These are phyloP conservation scores for Schizophyllum amplum DNA, from an alignment of 1,284 basidiomycete genomes.

Conservation along the genomic window DNA sequence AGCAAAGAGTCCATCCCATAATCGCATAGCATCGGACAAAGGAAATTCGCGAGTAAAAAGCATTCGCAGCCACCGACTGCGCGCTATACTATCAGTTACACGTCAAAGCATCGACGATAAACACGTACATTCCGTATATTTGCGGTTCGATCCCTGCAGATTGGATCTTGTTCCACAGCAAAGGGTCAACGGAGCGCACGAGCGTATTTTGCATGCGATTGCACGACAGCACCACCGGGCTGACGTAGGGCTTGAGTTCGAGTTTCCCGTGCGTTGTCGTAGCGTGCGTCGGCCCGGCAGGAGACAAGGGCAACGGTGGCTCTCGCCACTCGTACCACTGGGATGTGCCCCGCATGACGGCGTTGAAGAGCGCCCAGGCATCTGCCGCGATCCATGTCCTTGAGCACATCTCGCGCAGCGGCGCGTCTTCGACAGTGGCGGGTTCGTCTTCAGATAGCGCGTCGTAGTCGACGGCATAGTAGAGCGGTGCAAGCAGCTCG, in stretches of 20 bases:
- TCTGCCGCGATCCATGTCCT: constrained; percentile 72
- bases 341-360: constrained; percentile 70
- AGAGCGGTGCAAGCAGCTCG: constrained; percentile 81
- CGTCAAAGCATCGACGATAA: constrained; percentile 3
- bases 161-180: constrained; percentile 69
- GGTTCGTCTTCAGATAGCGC: constrained; percentile 39
- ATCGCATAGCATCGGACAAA: constrained; percentile 63
- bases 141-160: constrained; percentile 84
- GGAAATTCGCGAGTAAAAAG: constrained; percentile 86
- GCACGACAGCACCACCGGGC: constrained; percentile 79
- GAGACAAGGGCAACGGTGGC: constrained; percentile 17
- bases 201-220: constrained; percentile 68
- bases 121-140: constrained; percentile 83
- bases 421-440: constrained; percentile 8
- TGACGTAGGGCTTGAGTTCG: constrained; percentile 52
- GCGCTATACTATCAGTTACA: constrained; percentile 6
- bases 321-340: constrained; percentile 89
- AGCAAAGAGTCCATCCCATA: constrained; percentile 92
- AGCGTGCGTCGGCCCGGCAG: neutral
- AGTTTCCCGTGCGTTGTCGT: constrained; percentile 23
- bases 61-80: constrained; percentile 83
- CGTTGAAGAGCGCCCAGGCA: constrained; percentile 73
- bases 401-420: constrained; percentile 53
- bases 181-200: constrained; percentile 76
- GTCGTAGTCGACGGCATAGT: constrained; percentile 78